phyloP scores from a whole-genome alignment of 2,329 filamentous ascomycete species.

The Colletotrichum destructivum region DNA sequence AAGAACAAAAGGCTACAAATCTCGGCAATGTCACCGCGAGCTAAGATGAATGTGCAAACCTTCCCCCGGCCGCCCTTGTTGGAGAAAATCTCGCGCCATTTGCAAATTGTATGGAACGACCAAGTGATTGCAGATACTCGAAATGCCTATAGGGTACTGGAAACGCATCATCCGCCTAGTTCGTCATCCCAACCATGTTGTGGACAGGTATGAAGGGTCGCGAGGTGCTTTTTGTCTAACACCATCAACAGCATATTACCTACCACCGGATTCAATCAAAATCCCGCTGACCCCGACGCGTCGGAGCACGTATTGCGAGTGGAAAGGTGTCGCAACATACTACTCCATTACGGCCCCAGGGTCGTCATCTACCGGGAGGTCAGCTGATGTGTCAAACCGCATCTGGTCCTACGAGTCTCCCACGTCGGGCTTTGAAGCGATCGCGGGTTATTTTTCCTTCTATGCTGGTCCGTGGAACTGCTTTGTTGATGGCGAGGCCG shows the following conservation, averaged over 20 bases:
- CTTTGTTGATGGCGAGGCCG: constrained; percentile 73
- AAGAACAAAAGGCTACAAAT: background rate
- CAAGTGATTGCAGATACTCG: constrained; percentile 71
- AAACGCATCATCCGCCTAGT: constrained; percentile 76
- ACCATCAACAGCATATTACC: constrained; percentile 67
- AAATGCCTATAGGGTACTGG: constrained; percentile 73
- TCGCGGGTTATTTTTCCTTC: constrained; percentile 71
- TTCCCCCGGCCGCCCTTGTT: constrained; percentile 73
- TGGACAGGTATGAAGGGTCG: background rate
- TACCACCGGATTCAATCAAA: constrained; percentile 66
- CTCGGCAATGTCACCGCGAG: constrained; percentile 18
- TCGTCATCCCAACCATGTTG: constrained; percentile 43
- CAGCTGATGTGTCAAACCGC: constrained; percentile 61
- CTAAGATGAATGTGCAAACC: constrained; percentile 67
- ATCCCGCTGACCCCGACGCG: constrained; percentile 62
- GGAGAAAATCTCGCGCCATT: constrained; percentile 67
- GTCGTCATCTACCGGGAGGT: constrained; percentile 47
- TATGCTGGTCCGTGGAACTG: constrained; percentile 75
- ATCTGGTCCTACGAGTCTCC: constrained; percentile 74
- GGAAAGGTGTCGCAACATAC: constrained; percentile 74
- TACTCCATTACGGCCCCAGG: constrained; percentile 63
- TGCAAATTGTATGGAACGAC: constrained; percentile 70
- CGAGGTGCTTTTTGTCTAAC: constrained; percentile 5
- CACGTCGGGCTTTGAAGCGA: constrained; percentile 64
- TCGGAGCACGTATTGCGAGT: constrained; percentile 68